Base-by-base conservation (phyloP, 2,329 filamentous ascomycete genomes). In the Fusarium secorum region DNA sequence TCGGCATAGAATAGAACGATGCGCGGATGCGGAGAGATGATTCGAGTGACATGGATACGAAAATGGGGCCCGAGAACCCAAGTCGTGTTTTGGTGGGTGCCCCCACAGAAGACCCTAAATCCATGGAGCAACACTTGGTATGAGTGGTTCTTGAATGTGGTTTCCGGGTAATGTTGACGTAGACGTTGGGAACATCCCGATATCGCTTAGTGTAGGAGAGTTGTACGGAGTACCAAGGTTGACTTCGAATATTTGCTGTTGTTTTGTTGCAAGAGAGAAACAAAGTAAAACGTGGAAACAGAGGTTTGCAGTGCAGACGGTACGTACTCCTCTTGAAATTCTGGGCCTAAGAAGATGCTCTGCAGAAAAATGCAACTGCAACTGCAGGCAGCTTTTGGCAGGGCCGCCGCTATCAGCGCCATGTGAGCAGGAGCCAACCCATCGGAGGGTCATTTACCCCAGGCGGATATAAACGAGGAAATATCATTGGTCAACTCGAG, bases 401-500 rank as follows among this genome's bases (percentile, higher is more conserved):
- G 26, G 55, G 46, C n/a, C 30, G 26, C 59, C 63, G 56, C 65
- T 75, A 74, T 72, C 69, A 66, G 53, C 42, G 28, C 60, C 53
- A 45, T 35, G 52, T 45, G 45, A 46, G 56, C 33, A n/a, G 22
- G 39, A 65, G 60, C 71, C 66, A 69, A 66, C 60, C 71, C 55
- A 54, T 33, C 33, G 32, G 69, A 70, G 55, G 60, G 56, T 62
- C 69, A 64, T 59, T 67, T 76, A 74, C 74, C 71, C 74, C 74
- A 63, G 64, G 63, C 58, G 66, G 66, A 58, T 63, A 60, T 60
- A 60, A 63, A 62, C 53, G 30, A 33, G n/a, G 45, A 14, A 13
- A 18, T 38, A 7, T 22, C 4, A 76, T 76, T 76, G 74, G 74
- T 5, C 22, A 49, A 26, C 13, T 32, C 15, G 8, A 18, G 22